These are phyloP conservation scores for Eucalyptus regnans DNA, from an alignment of 345 rosid species.

Conservation along the genomic window DNA sequence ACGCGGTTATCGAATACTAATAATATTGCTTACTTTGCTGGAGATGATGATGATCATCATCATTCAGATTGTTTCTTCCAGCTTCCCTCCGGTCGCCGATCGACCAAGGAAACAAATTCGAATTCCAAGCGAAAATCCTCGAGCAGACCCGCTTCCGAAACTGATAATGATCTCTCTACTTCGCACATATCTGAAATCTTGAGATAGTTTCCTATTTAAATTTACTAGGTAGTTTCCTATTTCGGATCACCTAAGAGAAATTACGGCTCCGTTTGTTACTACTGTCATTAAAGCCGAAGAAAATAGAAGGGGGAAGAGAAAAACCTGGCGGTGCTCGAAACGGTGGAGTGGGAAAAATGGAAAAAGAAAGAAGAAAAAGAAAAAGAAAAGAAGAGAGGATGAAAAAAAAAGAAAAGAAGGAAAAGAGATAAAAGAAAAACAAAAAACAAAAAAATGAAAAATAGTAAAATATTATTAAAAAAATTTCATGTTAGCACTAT, in stretches of 20 bases:
- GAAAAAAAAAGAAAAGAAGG: too few species aligned
- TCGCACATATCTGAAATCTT: neutral
- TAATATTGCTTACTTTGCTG: neutral
- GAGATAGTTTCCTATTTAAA: neutral
- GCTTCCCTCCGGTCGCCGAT: fast-evolving
- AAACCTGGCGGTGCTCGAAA: neutral
- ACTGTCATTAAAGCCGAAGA: neutral
- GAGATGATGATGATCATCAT: neutral
- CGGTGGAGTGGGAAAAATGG: neutral
- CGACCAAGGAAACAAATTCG: neutral
- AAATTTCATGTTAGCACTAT: fast-evolving
- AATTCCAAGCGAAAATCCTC: neutral
- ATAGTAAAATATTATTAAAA: too few species aligned
- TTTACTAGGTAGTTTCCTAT: neutral
- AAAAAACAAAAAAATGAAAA: too few species aligned
- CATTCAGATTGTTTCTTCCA: neutral
- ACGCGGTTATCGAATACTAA: fast-evolving
- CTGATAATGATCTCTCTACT: neutral
- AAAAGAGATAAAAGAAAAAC: neutral
- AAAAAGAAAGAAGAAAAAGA: too few species aligned
- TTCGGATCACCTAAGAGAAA: neutral
- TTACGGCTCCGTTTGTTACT: neutral
- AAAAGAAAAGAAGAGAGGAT: too few species aligned
- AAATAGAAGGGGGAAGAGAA: neutral
- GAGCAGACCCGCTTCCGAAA: neutral